Conservation (phyloP, 257 asterid species). For the Solanum dulcamara region DNA sequence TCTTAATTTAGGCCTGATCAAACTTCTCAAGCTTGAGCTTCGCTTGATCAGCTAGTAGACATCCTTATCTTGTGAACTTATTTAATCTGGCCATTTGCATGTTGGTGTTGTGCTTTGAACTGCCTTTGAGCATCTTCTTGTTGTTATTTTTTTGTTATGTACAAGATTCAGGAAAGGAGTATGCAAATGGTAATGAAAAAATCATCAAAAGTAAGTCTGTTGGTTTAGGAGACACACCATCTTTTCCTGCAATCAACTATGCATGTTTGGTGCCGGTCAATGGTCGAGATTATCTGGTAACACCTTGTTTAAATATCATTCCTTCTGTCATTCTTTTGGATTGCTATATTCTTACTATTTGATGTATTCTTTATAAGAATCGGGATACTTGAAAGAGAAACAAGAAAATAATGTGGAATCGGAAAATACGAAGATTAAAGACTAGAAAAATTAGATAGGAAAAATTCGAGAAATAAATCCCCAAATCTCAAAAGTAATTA, state of each 20-base stretch:
- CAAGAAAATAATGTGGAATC: background rate
- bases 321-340: background rate
- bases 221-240: background rate
- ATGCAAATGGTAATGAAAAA: background rate
- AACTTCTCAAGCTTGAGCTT: background rate
- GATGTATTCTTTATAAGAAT: background rate
- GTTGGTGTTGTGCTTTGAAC: background rate
- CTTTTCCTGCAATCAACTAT: background rate
- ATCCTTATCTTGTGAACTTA: background rate
- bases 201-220: conserved; percentile 4
- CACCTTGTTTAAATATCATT: conserved; percentile 1
- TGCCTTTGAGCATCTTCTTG: background rate
- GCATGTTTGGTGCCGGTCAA: background rate
- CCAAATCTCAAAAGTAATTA: background rate
- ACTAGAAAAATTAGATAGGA: background rate
- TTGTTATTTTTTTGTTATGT: background rate
- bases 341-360: background rate
- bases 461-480: background rate
- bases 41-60: background rate
- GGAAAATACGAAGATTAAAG: background rate
- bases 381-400: background rate
- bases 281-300: conserved; percentile 8
- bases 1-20: background rate
- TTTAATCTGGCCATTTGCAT: background rate
- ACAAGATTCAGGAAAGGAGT: background rate